phyloP scores from a whole-genome alignment of 495 filamentous ascomycete genomes.

The Peziza echinospora region DNA sequence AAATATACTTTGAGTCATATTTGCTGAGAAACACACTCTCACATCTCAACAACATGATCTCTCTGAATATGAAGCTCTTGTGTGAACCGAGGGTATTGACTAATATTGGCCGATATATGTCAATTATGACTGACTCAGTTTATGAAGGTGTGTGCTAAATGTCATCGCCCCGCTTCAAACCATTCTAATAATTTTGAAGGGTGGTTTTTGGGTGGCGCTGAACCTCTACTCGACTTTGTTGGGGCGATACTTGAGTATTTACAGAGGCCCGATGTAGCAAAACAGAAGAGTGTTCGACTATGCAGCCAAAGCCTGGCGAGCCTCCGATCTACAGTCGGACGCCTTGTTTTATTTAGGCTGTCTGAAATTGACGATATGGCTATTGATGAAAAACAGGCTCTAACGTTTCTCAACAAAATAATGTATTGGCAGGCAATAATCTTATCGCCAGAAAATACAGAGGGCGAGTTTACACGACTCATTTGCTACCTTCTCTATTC shows the following conservation, averaged over 20 bases:
- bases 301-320: constrained; percentile 58
- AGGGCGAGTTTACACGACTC: constrained; percentile 54
- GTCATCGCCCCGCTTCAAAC: background rate
- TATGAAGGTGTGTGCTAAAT: constrained; percentile 44
- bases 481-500: constrained; percentile 80
- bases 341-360: constrained; percentile 53
- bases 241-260: constrained; percentile 69
- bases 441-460: constrained; percentile 48
- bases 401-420: constrained; percentile 56
- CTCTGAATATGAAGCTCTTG: constrained; percentile 48
- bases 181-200: background rate
- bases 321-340: constrained; percentile 53
- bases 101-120: constrained; percentile 59
- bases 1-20: constrained; percentile 86
- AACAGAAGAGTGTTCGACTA: constrained; percentile 64
- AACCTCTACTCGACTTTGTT: constrained; percentile 65
- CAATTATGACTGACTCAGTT: constrained; percentile 66
- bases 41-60: constrained; percentile 43
- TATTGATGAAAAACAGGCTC: constrained; percentile 32
- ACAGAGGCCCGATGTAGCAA: constrained; percentile 61
- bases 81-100: constrained; percentile 63
- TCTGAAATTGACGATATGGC: constrained; percentile 56
- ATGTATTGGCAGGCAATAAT: constrained; percentile 90
- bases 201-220: constrained; percentile 59
- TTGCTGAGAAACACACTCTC: constrained; percentile 53